These are phyloP conservation scores for Phytophthora litchii DNA, from an alignment of 352 stramenopile genomes.

Conservation along the genomic window DNA sequence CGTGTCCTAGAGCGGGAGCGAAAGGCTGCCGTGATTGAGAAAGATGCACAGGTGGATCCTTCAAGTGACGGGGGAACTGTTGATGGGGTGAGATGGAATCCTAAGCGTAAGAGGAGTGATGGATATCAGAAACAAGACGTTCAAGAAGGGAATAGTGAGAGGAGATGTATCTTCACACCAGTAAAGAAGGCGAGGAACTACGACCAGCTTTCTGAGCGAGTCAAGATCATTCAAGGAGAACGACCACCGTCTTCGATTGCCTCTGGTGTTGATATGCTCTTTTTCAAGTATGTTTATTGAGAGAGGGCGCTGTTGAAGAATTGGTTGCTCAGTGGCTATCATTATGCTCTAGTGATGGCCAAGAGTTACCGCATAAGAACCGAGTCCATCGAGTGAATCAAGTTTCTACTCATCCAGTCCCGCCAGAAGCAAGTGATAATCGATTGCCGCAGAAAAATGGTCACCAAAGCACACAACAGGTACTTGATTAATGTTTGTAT, in stretches of 20 bases:
- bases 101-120: slow-evolving; percentile 7
- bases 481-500: slow-evolving; percentile 1
- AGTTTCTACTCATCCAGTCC: slow-evolving; percentile 1
- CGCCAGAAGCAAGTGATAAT: neutral
- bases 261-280: slow-evolving; percentile 33
- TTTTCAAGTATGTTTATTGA: slow-evolving; percentile 48
- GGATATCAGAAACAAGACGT: slow-evolving; percentile 5
- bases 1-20: slow-evolving; percentile 56
- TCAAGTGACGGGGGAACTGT: neutral
- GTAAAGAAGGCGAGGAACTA: slow-evolving; percentile 51
- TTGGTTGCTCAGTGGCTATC: neutral
- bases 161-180: slow-evolving; percentile 61
- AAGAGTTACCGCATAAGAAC: slow-evolving; percentile 36
- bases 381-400: neutral
- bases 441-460: slow-evolving; percentile 1
- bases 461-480: slow-evolving; percentile 12
- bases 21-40: slow-evolving; percentile 2
- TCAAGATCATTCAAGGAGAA: slow-evolving; percentile 1
- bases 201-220: slow-evolving; percentile 1
- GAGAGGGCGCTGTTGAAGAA: neutral
- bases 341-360: slow-evolving; percentile 28
- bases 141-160: slow-evolving; percentile 12
- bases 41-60: neutral
- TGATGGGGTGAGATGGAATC: slow-evolving; percentile 1
- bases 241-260: slow-evolving; percentile 33